A percentile compares a stretch with the other conserved stretches of the same genome.
These are phyloP conservation scores for Lasiodiplodia sp. DNA, from an alignment of 2,329 filamentous ascomycete species.

Conservation along the genomic window DNA sequence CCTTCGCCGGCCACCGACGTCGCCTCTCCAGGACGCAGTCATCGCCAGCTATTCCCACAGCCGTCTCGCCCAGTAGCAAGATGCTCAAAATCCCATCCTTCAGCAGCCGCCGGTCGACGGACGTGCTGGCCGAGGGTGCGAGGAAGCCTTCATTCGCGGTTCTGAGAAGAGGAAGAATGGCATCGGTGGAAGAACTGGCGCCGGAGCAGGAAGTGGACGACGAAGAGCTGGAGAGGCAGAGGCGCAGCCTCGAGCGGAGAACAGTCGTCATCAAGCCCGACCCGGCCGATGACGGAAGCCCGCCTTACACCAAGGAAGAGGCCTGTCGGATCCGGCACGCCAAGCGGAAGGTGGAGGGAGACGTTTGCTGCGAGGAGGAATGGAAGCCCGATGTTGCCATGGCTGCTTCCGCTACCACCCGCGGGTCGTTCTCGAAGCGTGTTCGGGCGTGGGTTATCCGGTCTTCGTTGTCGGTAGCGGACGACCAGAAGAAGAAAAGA, in stretches of 20 bases:
- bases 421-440: neutral
- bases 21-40: slow-evolving; percentile 1
- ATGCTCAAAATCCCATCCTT: neutral
- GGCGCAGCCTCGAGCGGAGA: neutral
- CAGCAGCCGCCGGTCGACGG: neutral
- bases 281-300: slow-evolving; percentile 8
- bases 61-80: neutral
- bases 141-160: neutral
- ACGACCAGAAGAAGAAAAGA: neutral
- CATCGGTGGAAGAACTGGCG: neutral
- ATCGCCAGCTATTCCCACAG: neutral
- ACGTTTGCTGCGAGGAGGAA: neutral
- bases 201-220: neutral
- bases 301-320: slow-evolving; percentile 1
- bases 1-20: neutral
- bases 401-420: too few relatives aligned
- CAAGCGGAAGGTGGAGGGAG: slow-evolving; percentile 2
- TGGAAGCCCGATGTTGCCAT: neutral
- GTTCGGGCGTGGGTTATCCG: neutral
- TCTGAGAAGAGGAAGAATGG: neutral
- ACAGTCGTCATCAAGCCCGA: slow-evolving; percentile 14
- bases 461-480: neutral
- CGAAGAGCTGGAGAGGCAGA: neutral
- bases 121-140: neutral
- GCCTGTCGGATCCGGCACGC: neutral